Percentiles rank a stretch among this genome's conserved stretches.
phyloP scores from a whole-genome alignment of 2,329 filamentous ascomycete species.

The Clonostachys sp. region DNA sequence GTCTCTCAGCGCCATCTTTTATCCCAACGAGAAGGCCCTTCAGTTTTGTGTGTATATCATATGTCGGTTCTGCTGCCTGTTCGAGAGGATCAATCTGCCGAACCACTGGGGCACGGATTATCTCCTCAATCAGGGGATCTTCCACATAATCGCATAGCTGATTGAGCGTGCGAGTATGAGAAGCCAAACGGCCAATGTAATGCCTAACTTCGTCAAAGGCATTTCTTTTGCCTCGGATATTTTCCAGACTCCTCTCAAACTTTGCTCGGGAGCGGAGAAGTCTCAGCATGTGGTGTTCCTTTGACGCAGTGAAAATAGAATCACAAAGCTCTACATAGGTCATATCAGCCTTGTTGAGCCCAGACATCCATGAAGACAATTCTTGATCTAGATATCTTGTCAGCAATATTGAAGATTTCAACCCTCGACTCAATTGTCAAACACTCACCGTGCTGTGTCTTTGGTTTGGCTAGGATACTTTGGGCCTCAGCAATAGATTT shows the following conservation, averaged over 20 bases:
- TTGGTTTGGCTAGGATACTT: too few relatives aligned
- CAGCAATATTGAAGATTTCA: too few relatives aligned
- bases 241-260: background rate
- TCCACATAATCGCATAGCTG: conserved; percentile 26
- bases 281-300: background rate
- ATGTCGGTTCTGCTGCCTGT: conserved; percentile 11
- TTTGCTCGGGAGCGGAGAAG: background rate
- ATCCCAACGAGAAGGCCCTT: conserved; percentile 2
- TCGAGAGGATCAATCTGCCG: conserved; percentile 7
- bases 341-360: background rate
- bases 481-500: background rate
- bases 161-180: conserved; percentile 30
- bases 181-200: conserved; percentile 37
- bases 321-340: background rate
- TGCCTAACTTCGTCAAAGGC: conserved; percentile 21
- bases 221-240: background rate
- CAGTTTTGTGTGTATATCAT: background rate
- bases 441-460: too few relatives aligned
- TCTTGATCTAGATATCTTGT: too few relatives aligned
- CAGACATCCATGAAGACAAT: background rate
- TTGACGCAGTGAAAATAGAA: background rate
- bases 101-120: conserved; percentile 24
- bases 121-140: conserved; percentile 11
- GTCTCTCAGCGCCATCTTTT: background rate
- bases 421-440: too few relatives aligned